These are phyloP conservation scores for Medicago lupulina DNA, from an alignment of 306 rosid genomes.

Conservation along the genomic window DNA sequence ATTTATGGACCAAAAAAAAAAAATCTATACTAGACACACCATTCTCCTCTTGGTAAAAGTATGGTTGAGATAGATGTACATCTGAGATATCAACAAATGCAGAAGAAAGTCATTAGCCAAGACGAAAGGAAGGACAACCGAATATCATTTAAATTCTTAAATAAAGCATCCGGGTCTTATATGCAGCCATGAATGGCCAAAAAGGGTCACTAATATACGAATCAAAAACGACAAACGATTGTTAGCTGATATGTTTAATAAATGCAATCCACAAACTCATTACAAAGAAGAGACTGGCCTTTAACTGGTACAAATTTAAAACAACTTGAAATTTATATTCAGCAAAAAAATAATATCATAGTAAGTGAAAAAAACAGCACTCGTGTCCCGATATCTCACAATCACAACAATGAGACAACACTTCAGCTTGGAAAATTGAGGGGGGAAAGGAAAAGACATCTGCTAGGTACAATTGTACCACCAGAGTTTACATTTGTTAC, in stretches of 20 bases:
- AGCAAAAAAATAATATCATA: not conserved
- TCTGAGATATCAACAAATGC: not conserved
- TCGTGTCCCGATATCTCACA: conserved; percentile 20
- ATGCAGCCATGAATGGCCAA: not conserved
- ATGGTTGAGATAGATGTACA: not conserved
- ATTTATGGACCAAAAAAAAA: too few species aligned
- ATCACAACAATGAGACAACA: conserved; percentile 37
- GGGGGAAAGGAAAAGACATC: conserved; percentile 1
- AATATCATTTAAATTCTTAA: not conserved
- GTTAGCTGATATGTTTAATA: conserved; percentile 1
- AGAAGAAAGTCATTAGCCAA: not conserved
- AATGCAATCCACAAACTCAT: conserved; percentile 11
- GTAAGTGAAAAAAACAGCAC: not conserved
- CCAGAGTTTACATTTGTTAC: conserved; percentile 33
- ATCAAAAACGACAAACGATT: not conserved
- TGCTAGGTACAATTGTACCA: conserved; percentile 39
- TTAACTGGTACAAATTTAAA: conserved; percentile 6
- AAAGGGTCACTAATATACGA: not conserved
- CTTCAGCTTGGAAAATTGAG: conserved; percentile 35
- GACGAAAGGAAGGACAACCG: not conserved
- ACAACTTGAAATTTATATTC: conserved; percentile 16
- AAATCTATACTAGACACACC: not conserved
- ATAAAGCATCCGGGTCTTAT: not conserved
- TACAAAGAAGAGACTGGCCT: not conserved
- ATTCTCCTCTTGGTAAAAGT: not conserved